Conservation (phyloP, 441 rosid species). For the Erysimum cheiri region DNA sequence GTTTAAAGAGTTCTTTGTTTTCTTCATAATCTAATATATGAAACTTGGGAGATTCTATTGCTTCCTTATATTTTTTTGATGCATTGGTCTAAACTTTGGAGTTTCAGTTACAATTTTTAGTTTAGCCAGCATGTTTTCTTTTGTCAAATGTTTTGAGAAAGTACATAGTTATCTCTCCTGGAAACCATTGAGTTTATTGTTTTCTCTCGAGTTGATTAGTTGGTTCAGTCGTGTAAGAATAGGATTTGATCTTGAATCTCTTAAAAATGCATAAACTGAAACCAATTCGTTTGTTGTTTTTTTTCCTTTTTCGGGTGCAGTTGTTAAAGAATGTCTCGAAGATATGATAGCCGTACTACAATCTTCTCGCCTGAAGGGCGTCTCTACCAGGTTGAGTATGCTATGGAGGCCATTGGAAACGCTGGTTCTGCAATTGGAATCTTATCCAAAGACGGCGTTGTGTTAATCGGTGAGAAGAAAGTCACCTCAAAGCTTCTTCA, state of each 20-base stretch:
- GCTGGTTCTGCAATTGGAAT: constrained; percentile 92
- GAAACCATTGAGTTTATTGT: background rate
- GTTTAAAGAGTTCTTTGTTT: background rate
- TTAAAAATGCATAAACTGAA: too few relatives aligned
- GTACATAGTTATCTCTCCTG: background rate
- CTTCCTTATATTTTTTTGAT: too few relatives aligned
- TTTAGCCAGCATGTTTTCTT: too few relatives aligned
- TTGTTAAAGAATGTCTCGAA: constrained; percentile 66
- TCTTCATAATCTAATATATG: background rate
- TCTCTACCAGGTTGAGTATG: constrained; percentile 95
- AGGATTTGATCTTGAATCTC: background rate
- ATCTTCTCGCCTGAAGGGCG: constrained; percentile 99
- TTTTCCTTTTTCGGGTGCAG: background rate
- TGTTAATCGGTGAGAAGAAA: constrained; percentile 92
- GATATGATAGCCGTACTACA: constrained; percentile 97
- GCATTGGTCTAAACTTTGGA: too few relatives aligned
- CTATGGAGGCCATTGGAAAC: constrained; percentile 97
- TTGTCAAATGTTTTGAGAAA: background rate
- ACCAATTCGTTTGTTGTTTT: background rate
- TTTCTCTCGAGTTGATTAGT: background rate
- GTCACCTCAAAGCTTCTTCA: constrained; percentile 94
- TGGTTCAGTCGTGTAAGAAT: background rate
- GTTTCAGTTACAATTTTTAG: too few relatives aligned
- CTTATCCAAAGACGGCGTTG: constrained; percentile 85
- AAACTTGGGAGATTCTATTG: background rate